Conservation (phyloP, 1,284 basidiomycete genomes). For the Irpex sp. region DNA sequence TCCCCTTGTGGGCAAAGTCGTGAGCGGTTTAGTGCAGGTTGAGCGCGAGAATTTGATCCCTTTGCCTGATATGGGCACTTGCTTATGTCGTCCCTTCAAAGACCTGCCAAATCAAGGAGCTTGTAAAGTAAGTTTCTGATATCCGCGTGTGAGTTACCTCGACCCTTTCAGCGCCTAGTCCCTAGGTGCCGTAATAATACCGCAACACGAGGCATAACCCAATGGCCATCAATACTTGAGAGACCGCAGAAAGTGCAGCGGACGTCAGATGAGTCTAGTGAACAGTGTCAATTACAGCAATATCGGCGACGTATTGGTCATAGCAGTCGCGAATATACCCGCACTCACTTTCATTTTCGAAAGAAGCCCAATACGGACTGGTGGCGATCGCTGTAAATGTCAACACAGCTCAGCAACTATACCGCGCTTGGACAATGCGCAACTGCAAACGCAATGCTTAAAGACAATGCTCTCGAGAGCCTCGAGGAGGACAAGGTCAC, state of each 20-base stretch:
- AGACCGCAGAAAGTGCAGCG: background rate
- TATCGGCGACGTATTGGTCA: background rate
- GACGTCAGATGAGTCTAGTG: background rate
- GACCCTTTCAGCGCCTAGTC: slow-evolving; percentile 1
- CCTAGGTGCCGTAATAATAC: slow-evolving; percentile 1
- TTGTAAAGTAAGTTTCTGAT: slow-evolving; percentile 3
- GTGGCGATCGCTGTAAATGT: background rate
- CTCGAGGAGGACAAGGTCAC: background rate
- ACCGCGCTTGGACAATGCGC: background rate
- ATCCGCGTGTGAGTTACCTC: slow-evolving; percentile 2
- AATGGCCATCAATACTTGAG: background rate
- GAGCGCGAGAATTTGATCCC: background rate
- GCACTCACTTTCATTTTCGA: too few relatives aligned
- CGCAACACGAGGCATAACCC: background rate
- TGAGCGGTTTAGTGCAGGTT: slow-evolving; percentile 2
- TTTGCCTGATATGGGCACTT: slow-evolving; percentile 8
- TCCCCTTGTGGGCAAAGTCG: slow-evolving; percentile 13
- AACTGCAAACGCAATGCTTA: background rate
- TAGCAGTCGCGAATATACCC: background rate
- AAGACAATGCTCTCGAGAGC: background rate
- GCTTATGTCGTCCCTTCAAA: slow-evolving; percentile 10
- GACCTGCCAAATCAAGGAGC: background rate
- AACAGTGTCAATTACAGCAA: background rate
- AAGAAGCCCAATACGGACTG: background rate
- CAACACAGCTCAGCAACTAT: background rate